Evolutionary conservation across 352 stramenopile genomes (phyloP).

Genomic region (Phytophthora pisi): DNA sequence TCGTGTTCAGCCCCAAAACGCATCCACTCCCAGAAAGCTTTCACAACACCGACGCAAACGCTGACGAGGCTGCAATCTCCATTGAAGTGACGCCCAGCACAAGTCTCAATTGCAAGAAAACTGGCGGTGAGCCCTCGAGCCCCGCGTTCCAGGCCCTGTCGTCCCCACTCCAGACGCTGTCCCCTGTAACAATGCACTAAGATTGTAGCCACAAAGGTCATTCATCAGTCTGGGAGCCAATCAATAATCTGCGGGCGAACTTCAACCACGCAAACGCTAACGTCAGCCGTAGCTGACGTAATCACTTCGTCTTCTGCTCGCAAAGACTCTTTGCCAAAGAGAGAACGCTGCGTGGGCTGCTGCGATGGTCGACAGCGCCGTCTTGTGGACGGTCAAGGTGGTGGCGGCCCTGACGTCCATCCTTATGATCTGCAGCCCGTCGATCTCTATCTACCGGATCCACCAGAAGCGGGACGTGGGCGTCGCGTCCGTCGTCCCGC

Average conservation of each 20-base stretch:
- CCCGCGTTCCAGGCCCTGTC: conserved; percentile 5
- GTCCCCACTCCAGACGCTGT: conserved; percentile 11
- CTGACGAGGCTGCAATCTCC: background rate
- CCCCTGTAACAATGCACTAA: background rate
- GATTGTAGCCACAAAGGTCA: background rate
- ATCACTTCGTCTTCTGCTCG: conserved; percentile 11
- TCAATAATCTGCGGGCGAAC: background rate
- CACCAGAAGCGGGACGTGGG: conserved; percentile 40
- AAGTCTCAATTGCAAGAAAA: conserved; percentile 4
- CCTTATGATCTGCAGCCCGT: conserved; percentile 48
- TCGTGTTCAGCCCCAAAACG: conserved; percentile 28
- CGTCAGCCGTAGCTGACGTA: conserved; percentile 2
- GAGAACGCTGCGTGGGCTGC: background rate
- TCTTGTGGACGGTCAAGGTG: conserved; percentile 32
- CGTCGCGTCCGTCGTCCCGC: conserved; percentile 39
- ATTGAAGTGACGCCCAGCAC: conserved; percentile 10
- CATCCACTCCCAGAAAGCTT: conserved; percentile 16
- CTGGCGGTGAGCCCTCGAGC: background rate
- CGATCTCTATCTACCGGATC: conserved; percentile 44
- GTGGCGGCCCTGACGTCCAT: conserved; percentile 34
- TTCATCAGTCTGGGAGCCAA: no score
- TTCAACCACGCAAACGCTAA: conserved; percentile 26
- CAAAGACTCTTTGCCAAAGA: no score
- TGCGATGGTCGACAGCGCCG: conserved; percentile 20
- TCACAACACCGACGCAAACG: background rate